Percentiles rank a stretch among this genome's conserved stretches.
Conservation (phyloP, 306 rosid species). For the Echinosophora koreensis region DNA sequence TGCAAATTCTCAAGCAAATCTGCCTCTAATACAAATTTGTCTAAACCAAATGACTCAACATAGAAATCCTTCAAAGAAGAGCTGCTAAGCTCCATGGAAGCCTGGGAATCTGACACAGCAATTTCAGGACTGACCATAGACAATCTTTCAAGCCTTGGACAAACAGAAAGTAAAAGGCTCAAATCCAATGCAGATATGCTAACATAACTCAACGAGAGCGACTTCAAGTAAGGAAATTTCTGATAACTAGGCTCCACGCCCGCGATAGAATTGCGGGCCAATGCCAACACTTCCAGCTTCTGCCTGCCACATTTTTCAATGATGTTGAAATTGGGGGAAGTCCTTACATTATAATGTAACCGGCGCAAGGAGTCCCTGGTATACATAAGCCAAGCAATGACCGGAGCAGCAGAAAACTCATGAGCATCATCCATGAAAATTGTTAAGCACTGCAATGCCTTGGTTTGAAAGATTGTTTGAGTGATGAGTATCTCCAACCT, state of each 20-base stretch:
- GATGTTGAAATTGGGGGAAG: constrained; percentile 69
- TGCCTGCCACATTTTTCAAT: constrained; percentile 71
- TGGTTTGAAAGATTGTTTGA: constrained; percentile 82
- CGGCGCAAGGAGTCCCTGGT: constrained; percentile 69
- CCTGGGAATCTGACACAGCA: constrained; percentile 65
- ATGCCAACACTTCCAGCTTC: constrained; percentile 61
- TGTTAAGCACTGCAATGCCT: constrained; percentile 58
- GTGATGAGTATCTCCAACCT: constrained; percentile 79
- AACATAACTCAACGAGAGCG: constrained; percentile 62
- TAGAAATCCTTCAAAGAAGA: constrained; percentile 66
- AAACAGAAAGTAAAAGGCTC: constrained; percentile 68
- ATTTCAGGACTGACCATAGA: constrained; percentile 63
- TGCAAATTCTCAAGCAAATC: constrained; percentile 68
- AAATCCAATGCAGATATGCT: constrained; percentile 76
- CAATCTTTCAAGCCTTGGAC: constrained; percentile 69
- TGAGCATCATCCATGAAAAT: constrained; percentile 73
- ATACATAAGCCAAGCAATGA: constrained; percentile 88
- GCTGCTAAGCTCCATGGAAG: constrained; percentile 64
- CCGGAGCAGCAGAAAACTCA: constrained; percentile 70
- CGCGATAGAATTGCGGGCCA: constrained; percentile 65
- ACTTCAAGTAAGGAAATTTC: constrained; percentile 73
- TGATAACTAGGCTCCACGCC: constrained; percentile 75
- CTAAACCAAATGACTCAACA: constrained; percentile 65
- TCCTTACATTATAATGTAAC: constrained; percentile 62
- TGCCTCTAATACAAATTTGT: constrained; percentile 60